A percentile compares a stretch with the other conserved stretches of the same genome.
Conservation (phyloP, 129 eudicot species). For the Kitagawia praeruptora region DNA sequence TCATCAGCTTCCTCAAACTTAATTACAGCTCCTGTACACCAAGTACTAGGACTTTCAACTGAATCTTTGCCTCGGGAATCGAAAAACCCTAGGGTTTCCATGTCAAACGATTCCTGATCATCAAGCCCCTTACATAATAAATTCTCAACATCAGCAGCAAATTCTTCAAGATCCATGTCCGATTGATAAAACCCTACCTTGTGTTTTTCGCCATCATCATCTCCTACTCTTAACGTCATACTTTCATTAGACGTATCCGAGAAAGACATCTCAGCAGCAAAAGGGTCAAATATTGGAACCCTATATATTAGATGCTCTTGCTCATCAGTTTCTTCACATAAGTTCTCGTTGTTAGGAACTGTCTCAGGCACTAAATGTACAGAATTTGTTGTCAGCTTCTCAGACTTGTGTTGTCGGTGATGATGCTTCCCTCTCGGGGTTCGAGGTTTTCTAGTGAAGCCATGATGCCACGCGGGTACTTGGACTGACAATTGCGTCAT, state of each 20-base stretch:
- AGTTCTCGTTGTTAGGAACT: slow-evolving; percentile 30
- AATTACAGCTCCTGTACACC: slow-evolving; percentile 18
- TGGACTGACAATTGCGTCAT: slow-evolving; percentile 12
- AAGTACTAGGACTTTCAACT: neutral
- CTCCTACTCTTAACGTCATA: neutral
- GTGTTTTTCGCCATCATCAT: slow-evolving; percentile 2
- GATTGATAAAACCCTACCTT: slow-evolving; percentile 38
- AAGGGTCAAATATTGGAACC: slow-evolving; percentile 75
- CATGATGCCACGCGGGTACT: slow-evolving; percentile 62
- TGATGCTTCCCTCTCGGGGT: slow-evolving; percentile 50
- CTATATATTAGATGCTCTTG: slow-evolving; percentile 60
- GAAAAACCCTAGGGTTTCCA: slow-evolving; percentile 48
- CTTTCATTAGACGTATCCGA: slow-evolving; percentile 29
- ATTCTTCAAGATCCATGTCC: slow-evolving; percentile 69
- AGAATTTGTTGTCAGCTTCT: slow-evolving; percentile 1
- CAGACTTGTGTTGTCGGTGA: neutral
- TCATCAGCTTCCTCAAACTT: slow-evolving; percentile 46
- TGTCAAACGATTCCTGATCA: slow-evolving; percentile 51
- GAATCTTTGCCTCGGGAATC: slow-evolving; percentile 25
- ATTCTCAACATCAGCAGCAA: slow-evolving; percentile 83
- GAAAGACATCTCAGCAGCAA: slow-evolving; percentile 44
- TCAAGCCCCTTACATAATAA: slow-evolving; percentile 60
- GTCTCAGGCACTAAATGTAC: slow-evolving; percentile 61
- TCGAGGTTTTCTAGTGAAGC: slow-evolving; percentile 62
- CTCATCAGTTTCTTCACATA: slow-evolving; percentile 36